These are phyloP conservation scores for Stachybotrys elegans DNA, from an alignment of 2,329 filamentous ascomycete species.

Conservation along the genomic window DNA sequence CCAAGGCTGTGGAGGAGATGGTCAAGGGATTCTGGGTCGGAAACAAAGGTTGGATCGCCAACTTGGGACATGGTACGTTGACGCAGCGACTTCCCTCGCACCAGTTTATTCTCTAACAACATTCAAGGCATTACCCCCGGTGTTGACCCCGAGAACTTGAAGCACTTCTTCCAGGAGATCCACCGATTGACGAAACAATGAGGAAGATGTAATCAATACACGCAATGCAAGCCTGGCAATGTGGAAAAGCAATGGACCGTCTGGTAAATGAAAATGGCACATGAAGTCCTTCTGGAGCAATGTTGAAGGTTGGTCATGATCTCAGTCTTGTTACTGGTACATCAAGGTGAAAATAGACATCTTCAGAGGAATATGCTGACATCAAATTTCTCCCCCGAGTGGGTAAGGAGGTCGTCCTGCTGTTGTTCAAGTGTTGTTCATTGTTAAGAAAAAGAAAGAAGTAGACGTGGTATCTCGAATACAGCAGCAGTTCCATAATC, in stretches of 20 bases:
- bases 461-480: constrained; percentile 1
- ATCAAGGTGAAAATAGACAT: too few relatives aligned
- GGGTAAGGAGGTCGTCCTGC: too few relatives aligned
- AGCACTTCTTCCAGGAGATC: constrained; percentile 90
- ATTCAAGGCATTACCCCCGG: constrained; percentile 75
- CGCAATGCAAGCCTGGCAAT: neutral
- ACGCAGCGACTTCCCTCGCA: too few relatives aligned
- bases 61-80: constrained; percentile 81
- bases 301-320: too few relatives aligned
- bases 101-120: too few relatives aligned
- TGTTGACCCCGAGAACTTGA: constrained; percentile 88
- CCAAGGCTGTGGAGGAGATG: constrained; percentile 77
- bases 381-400: too few relatives aligned
- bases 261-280: neutral
- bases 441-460: too few relatives aligned
- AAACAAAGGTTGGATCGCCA: constrained; percentile 93
- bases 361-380: too few relatives aligned
- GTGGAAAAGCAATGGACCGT: neutral
- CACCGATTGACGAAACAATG: constrained; percentile 59
- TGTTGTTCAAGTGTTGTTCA: too few relatives aligned
- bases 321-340: too few relatives aligned
- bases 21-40: constrained; percentile 74
- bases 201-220: neutral
- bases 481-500: too few relatives aligned
- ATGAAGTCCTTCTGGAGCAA: too few relatives aligned